A percentile compares a stretch with the other conserved stretches of the same genome.
Evolutionary conservation across 2,329 filamentous ascomycete genomes (phyloP).

Genomic region (Verticillium nubilum): DNA sequence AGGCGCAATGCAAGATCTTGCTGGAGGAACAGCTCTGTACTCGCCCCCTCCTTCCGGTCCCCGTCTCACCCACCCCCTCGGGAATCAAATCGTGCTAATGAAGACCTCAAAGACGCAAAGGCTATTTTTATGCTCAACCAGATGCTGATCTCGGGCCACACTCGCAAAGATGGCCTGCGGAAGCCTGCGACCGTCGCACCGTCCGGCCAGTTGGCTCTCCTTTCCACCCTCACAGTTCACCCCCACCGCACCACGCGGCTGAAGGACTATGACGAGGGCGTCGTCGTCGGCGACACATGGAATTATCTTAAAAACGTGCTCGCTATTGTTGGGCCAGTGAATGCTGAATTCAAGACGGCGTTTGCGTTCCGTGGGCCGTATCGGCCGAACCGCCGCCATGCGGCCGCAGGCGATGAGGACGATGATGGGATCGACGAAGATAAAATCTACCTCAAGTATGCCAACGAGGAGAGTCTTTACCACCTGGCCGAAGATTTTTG

Average conservation of each 20-base stretch:
- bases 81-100: background rate
- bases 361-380: conserved; percentile 57
- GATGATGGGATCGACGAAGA: conserved; percentile 42
- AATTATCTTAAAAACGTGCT: conserved; percentile 66
- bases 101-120: conserved; percentile 35
- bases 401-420: conserved; percentile 25
- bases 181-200: conserved; percentile 60
- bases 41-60: conserved; percentile 15
- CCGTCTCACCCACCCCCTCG: background rate
- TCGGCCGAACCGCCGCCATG: conserved; percentile 22
- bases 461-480: conserved; percentile 65
- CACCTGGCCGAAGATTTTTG: conserved; percentile 80
- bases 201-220: conserved; percentile 66
- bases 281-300: conserved; percentile 62
- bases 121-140: conserved; percentile 61
- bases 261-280: conserved; percentile 51
- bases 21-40: conserved; percentile 70
- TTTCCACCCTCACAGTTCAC: conserved; percentile 78
- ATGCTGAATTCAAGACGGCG: conserved; percentile 63
- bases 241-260: conserved; percentile 73
- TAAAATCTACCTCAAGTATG: conserved; percentile 52
- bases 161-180: conserved; percentile 17
- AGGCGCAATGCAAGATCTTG: conserved; percentile 63
- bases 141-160: conserved; percentile 50
- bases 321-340: conserved; percentile 60